phyloP scores from a whole-genome alignment of 805 yeast genomes.

The Pachysolen tannophilus region DNA sequence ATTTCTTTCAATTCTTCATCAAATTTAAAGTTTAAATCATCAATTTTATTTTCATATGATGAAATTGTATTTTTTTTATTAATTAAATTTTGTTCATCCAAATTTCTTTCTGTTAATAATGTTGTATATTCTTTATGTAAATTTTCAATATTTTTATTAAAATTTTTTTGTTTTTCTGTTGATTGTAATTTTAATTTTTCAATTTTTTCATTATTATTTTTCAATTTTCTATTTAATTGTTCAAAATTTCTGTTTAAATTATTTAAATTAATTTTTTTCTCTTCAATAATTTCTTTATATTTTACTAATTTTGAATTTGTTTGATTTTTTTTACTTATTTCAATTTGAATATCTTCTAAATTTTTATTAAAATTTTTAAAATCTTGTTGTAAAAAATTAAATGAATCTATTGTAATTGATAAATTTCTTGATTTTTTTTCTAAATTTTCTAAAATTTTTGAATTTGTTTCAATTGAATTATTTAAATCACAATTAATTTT shows the following conservation, averaged over 20 bases:
- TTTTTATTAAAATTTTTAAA: conserved; percentile 32
- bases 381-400: conserved; percentile 43
- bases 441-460: conserved; percentile 27
- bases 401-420: conserved; percentile 47
- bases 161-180: conserved; percentile 33
- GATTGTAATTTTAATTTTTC: conserved; percentile 35
- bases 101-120: conserved; percentile 38
- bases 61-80: conserved; percentile 40
- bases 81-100: conserved; percentile 39
- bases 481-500: conserved; percentile 47
- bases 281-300: conserved; percentile 33
- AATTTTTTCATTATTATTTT: conserved; percentile 39
- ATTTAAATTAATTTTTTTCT: conserved; percentile 25
- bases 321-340: conserved; percentile 34
- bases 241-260: conserved; percentile 34
- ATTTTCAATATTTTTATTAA: conserved; percentile 32
- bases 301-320: conserved; percentile 28
- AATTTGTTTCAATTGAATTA: conserved; percentile 32
- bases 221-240: conserved; percentile 43
- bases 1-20: conserved; percentile 46
- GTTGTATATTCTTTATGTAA: conserved; percentile 39
- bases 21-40: conserved; percentile 31
- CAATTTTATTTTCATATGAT: conserved; percentile 31
- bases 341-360: conserved; percentile 42
- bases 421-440: conserved; percentile 44